Percentiles rank a stretch among this genome's conserved stretches.
phyloP scores from a whole-genome alignment of 1,139 yeast genomes.

The Lodderomyces pseudojiufengensis region DNA sequence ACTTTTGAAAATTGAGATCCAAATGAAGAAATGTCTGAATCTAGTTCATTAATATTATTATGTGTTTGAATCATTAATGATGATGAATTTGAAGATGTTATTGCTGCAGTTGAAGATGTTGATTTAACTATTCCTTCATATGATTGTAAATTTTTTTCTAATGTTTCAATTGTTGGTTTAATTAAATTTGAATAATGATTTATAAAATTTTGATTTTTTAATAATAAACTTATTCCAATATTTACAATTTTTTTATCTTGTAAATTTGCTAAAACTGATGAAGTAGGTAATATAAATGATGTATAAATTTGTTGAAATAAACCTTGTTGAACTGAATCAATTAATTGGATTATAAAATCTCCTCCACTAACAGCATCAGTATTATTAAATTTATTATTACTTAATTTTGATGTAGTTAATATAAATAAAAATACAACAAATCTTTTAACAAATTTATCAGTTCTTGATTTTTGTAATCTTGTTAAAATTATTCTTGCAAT shows the following conservation, averaged over 20 bases:
- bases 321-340: constrained; percentile 62
- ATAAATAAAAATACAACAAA: constrained; percentile 63
- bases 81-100: constrained; percentile 13
- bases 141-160: constrained; percentile 44
- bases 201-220: constrained; percentile 11
- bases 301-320: constrained; percentile 63
- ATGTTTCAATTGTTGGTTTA: constrained; percentile 48
- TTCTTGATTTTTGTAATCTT: constrained; percentile 74
- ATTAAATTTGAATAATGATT: constrained; percentile 43
- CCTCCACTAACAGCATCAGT: constrained; percentile 36
- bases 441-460: constrained; percentile 76
- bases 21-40: constrained; percentile 64
- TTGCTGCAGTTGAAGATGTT: constrained; percentile 13
- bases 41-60: constrained; percentile 47
- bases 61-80: constrained; percentile 9
- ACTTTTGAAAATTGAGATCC: constrained; percentile 82
- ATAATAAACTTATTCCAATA: constrained; percentile 66
- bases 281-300: constrained; percentile 64
- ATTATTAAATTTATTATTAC: constrained; percentile 17
- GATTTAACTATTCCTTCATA: constrained; percentile 33
- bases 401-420: constrained; percentile 44
- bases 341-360: constrained; percentile 49
- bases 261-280: constrained; percentile 61
- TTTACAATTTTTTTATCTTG: constrained; percentile 73
- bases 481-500: constrained; percentile 74